A percentile compares a stretch with the other conserved stretches of the same genome.
Evolutionary conservation across 345 rosid species (phyloP).

Genomic region (Garcia nutans): DNA sequence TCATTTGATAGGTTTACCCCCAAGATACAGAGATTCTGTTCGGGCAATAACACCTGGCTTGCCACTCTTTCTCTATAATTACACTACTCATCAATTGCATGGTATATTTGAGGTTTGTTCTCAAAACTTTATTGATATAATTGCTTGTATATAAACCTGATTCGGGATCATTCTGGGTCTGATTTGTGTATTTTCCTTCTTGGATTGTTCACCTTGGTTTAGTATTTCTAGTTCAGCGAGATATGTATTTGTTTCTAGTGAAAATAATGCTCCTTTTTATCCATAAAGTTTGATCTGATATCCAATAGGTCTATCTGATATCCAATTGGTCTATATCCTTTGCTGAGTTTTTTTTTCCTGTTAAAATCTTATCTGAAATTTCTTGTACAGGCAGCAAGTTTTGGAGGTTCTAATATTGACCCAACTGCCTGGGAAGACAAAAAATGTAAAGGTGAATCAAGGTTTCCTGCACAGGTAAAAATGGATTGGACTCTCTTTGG

Average conservation of each 20-base stretch:
- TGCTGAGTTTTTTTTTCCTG: not conserved
- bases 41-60: conserved; percentile 97
- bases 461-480: conserved; percentile 96
- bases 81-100: conserved; percentile 96
- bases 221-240: not conserved
- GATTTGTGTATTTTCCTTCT: not conserved
- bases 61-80: conserved; percentile 93
- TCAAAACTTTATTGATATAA: not conserved
- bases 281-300: not conserved
- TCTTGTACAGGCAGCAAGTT: conserved; percentile 70
- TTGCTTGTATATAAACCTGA: not conserved
- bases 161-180: not conserved
- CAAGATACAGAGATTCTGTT: conserved; percentile 96
- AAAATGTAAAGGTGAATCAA: conserved; percentile 95
- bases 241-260: too few relatives aligned
- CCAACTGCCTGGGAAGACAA: conserved; percentile 99
- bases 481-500: not conserved
- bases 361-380: conserved; percentile 7
- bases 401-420: conserved; percentile 97
- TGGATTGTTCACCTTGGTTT: not conserved
- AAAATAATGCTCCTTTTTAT: not conserved
- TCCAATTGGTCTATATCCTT: not conserved
- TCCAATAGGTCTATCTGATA: not conserved
- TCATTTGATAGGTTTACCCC: conserved; percentile 74
- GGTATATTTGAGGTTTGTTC: conserved; percentile 93